phyloP scores from a whole-genome alignment of 2,329 filamentous ascomycete genomes.

The Aspergillus felis region DNA sequence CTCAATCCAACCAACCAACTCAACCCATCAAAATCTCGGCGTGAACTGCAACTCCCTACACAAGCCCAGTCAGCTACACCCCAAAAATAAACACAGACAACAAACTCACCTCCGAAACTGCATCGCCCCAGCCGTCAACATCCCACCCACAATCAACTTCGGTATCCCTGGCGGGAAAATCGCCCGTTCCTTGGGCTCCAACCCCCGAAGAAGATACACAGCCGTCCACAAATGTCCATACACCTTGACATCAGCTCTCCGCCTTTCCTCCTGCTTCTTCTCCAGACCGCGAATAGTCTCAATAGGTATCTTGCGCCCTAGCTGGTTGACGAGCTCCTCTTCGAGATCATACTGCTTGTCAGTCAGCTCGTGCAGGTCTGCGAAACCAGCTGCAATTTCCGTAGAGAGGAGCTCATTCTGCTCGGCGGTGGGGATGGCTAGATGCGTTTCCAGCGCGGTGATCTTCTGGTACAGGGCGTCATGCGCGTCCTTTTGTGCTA shows the following conservation, averaged over 20 bases:
- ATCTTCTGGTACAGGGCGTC: background rate
- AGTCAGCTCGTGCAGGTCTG: background rate
- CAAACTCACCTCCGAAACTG: conserved; percentile 1
- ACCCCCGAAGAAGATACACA: background rate
- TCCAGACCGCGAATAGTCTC: background rate
- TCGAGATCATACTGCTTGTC: conserved; percentile 1
- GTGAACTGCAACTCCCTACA: conserved; percentile 1
- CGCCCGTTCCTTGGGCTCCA: background rate
- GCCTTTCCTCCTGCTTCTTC: conserved; percentile 1
- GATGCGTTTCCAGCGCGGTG: background rate
- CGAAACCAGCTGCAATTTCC: background rate
- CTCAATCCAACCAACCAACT: background rate
- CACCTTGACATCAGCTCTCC: background rate
- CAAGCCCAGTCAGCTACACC: background rate
- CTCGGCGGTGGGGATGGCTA: background rate
- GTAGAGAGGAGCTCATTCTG: background rate
- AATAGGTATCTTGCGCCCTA: background rate
- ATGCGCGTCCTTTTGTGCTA: background rate
- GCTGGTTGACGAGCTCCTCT: background rate
- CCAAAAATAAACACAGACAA: background rate
- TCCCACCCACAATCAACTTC: background rate
- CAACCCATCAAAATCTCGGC: background rate
- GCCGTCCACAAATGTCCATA: conserved; percentile 2
- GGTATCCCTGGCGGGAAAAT: conserved; percentile 5
- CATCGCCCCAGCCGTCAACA: conserved; percentile 4